Percentiles rank a stretch among this genome's conserved stretches.
Conservation (phyloP, 2,329 filamentous ascomycete genomes). For the Macrophomina phaseolina region DNA sequence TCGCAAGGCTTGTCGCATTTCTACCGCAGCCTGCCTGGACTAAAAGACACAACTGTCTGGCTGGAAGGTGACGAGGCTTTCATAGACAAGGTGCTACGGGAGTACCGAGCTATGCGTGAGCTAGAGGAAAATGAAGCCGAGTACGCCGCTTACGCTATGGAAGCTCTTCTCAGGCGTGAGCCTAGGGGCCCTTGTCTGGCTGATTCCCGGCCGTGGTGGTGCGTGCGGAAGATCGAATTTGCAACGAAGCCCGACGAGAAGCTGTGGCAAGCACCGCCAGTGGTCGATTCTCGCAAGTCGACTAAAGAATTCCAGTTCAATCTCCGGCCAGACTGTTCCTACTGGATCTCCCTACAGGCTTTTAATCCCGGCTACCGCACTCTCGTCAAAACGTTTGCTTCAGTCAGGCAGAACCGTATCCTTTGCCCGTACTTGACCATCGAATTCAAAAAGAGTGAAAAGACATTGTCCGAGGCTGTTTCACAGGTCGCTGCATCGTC, state of each 20-base stretch:
- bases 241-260: background rate
- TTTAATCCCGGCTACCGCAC: background rate
- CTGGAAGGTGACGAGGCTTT: background rate
- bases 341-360: slow-evolving; percentile 3
- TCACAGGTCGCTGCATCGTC: background rate
- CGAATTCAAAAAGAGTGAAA: slow-evolving; percentile 21
- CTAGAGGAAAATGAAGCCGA: background rate
- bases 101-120: background rate
- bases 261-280: background rate
- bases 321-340: slow-evolving; percentile 4
- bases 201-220: background rate
- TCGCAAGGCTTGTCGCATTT: background rate
- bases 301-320: background rate
- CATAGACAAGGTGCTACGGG: background rate
- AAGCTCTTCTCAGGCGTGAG: background rate
- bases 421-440: slow-evolving; percentile 8
- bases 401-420: background rate
- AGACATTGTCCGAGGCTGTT: background rate
- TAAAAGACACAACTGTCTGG: background rate
- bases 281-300: background rate
- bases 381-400: background rate
- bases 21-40: background rate
- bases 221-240: background rate
- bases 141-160: background rate
- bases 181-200: background rate